These are phyloP conservation scores for Przewalskia tangutica DNA, from an alignment of 257 asterid genomes.

Conservation along the genomic window DNA sequence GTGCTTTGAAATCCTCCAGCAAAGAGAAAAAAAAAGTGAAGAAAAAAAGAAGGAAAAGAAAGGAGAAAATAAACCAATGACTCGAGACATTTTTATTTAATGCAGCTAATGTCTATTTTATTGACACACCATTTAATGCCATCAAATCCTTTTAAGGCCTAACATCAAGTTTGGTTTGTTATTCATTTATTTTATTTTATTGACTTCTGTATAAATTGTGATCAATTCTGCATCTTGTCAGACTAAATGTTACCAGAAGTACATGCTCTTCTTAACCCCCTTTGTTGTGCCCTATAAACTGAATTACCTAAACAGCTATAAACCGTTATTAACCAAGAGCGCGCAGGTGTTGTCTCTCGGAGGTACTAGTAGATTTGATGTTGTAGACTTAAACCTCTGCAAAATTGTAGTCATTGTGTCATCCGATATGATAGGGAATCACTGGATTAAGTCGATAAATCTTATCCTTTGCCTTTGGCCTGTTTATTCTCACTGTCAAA, in stretches of 20 bases:
- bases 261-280: neutral
- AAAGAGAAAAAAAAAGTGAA: neutral
- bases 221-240: neutral
- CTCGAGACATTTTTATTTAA: neutral
- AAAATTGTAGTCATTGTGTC: neutral
- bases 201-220: neutral
- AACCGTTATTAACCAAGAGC: neutral
- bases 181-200: neutral
- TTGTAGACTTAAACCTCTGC: neutral
- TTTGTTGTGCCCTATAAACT: neutral
- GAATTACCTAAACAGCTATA: neutral
- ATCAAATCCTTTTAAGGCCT: neutral
- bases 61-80: neutral
- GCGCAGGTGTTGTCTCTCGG: neutral
- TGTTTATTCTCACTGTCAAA: neutral
- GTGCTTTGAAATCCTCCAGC: neutral
- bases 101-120: neutral
- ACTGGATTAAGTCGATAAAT: neutral
- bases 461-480: neutral
- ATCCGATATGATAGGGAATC: neutral
- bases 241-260: neutral
- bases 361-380: too few species aligned
- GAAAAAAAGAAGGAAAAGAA: neutral
- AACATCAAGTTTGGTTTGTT: neutral
- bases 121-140: neutral